A percentile compares a stretch with the other conserved stretches of the same genome.
These are phyloP conservation scores for Aspergillus tanneri DNA, from an alignment of 2,329 filamentous ascomycete genomes.

Conservation along the genomic window DNA sequence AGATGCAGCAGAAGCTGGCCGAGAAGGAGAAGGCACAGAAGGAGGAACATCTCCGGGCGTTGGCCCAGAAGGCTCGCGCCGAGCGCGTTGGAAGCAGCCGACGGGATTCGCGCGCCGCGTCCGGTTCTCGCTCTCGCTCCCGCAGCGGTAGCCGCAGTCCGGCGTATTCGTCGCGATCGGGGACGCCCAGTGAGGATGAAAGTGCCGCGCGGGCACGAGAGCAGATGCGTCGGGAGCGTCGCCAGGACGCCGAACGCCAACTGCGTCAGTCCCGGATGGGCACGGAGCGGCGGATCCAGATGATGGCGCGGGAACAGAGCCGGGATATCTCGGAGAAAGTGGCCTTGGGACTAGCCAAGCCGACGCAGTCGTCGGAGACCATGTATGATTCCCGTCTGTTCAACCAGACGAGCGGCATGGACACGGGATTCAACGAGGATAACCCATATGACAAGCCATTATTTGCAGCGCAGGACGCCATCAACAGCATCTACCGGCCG, in stretches of 20 bases:
- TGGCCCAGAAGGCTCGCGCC: constrained; percentile 89
- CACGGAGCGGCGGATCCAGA: constrained; percentile 82
- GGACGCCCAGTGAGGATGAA: constrained; percentile 60
- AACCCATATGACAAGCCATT: constrained; percentile 96
- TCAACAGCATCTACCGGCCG: constrained; percentile 90
- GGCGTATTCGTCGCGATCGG: constrained; percentile 46
- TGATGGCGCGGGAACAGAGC: constrained; percentile 92
- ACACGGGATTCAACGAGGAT: constrained; percentile 93
- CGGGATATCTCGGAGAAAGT: constrained; percentile 98
- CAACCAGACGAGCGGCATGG: constrained; percentile 89
- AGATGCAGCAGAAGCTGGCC: constrained; percentile 93
- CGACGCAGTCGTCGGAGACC: constrained; percentile 83
- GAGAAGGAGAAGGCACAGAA: constrained; percentile 96
- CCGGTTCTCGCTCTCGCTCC: constrained; percentile 43
- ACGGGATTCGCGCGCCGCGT: constrained; percentile 44
- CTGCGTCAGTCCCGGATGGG: constrained; percentile 94
- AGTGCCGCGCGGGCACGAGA: constrained; percentile 74
- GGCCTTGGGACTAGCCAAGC: constrained; percentile 89
- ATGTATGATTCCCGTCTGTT: constrained; percentile 98
- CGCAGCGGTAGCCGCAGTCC: constrained; percentile 46
- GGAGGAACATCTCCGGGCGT: constrained; percentile 81
- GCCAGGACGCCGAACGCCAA: constrained; percentile 82
- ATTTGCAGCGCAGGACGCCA: constrained; percentile 92
- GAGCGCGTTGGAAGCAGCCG: constrained; percentile 58
- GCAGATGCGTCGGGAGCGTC: constrained; percentile 71